Evolutionary conservation across 352 stramenopile species (phyloP).

Genomic region (Phytophthora capsici): DNA sequence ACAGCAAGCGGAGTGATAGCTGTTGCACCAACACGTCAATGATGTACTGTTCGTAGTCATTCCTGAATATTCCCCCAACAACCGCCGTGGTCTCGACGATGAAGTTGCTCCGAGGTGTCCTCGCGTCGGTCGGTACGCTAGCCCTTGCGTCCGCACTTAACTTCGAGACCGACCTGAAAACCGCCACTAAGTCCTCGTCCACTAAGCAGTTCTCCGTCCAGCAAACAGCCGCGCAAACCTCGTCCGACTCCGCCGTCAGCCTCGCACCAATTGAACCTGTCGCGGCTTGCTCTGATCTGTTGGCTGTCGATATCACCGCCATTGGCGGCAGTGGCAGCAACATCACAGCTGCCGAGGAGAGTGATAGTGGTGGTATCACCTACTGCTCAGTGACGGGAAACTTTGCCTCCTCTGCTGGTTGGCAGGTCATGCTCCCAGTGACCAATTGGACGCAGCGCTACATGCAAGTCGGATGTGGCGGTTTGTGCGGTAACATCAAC

Average conservation of each 20-base stretch:
- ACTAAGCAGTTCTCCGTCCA: slow-evolving; percentile 8
- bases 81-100: slow-evolving; percentile 4
- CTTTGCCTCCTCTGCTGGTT: slow-evolving; percentile 25
- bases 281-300: slow-evolving; percentile 29
- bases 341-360: slow-evolving; percentile 33
- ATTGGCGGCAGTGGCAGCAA: slow-evolving; percentile 37
- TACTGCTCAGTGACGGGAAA: slow-evolving; percentile 41
- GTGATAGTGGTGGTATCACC: slow-evolving; percentile 28
- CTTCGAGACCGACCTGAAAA: slow-evolving; percentile 10
- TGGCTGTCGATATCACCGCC: slow-evolving; percentile 31
- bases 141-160: slow-evolving; percentile 4
- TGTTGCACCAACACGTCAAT: slow-evolving; percentile 12
- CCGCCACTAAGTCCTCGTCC: slow-evolving; percentile 6
- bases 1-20: slow-evolving; percentile 12
- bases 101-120: slow-evolving; percentile 6
- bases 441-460: slow-evolving; percentile 55
- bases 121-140: neutral
- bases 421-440: slow-evolving; percentile 41
- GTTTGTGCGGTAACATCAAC: slow-evolving; percentile 44
- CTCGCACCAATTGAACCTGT: slow-evolving; percentile 32
- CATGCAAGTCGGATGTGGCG: slow-evolving; percentile 48
- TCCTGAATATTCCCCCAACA: slow-evolving; percentile 13
- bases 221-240: slow-evolving; percentile 6
- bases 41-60: slow-evolving; percentile 18
- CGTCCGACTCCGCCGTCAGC: slow-evolving; percentile 19